Conservation (phyloP, 2,329 filamentous ascomycete species). For the Tolypocladium endophyticum region DNA sequence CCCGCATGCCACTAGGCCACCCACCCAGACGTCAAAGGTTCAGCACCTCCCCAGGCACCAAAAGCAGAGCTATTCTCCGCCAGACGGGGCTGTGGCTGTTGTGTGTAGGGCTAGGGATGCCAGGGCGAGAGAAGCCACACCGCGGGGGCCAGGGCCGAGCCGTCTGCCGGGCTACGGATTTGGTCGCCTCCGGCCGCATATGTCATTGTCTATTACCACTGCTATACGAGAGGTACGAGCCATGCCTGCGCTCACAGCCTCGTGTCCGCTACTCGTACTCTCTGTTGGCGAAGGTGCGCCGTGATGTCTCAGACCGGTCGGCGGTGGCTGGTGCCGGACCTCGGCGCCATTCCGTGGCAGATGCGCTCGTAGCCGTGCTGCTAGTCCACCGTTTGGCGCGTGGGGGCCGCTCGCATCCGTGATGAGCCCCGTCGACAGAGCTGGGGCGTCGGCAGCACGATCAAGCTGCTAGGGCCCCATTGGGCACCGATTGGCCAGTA, state of each 20-base stretch:
- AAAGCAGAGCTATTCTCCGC: background rate
- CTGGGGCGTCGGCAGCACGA: background rate
- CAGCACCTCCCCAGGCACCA: background rate
- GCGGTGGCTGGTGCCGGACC: background rate
- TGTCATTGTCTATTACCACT: background rate
- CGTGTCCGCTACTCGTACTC: background rate
- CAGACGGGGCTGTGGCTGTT: background rate
- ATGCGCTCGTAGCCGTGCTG: background rate
- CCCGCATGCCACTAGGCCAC: background rate
- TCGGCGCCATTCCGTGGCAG: background rate
- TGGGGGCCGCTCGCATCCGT: background rate
- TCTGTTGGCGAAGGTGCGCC: background rate
- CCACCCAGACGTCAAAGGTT: background rate
- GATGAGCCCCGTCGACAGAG: background rate
- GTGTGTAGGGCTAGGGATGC: background rate
- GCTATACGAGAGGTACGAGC: too few relatives aligned
- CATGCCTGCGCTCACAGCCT: background rate
- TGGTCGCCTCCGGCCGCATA: background rate
- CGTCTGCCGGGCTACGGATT: background rate
- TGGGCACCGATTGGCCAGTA: background rate
- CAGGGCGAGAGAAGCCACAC: background rate
- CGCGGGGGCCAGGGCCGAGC: background rate
- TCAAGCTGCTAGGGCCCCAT: background rate
- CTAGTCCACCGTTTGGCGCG: background rate
- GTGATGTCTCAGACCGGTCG: background rate